Conservation (phyloP, 805 yeast species). For the Kazachstania africana region DNA sequence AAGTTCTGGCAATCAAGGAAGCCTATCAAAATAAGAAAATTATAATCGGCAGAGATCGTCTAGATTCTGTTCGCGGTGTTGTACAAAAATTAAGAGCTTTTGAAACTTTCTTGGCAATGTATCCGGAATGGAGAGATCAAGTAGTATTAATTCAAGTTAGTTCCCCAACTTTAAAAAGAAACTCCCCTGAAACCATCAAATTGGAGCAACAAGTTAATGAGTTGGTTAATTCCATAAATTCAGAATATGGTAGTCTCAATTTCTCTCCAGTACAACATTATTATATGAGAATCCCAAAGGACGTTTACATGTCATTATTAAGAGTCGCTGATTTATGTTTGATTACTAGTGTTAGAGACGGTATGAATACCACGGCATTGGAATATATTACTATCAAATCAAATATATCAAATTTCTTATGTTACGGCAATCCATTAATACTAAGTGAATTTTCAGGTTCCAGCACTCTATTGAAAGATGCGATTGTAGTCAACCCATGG, state of each 20-base stretch:
- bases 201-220: slow-evolving; percentile 77
- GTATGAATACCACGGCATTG: slow-evolving; percentile 89
- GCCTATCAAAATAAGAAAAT: slow-evolving; percentile 58
- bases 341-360: slow-evolving; percentile 86
- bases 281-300: slow-evolving; percentile 77
- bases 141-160: slow-evolving; percentile 89
- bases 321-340: slow-evolving; percentile 85
- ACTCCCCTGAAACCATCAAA: slow-evolving; percentile 36
- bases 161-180: slow-evolving; percentile 39
- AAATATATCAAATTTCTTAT: slow-evolving; percentile 22
- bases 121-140: slow-evolving; percentile 81
- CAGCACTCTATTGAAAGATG: slow-evolving; percentile 54
- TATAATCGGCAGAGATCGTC: slow-evolving; percentile 87
- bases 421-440: slow-evolving; percentile 55
- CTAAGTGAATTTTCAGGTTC: slow-evolving; percentile 92
- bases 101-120: slow-evolving; percentile 77
- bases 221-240: slow-evolving; percentile 69
- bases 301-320: slow-evolving; percentile 78
- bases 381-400: slow-evolving; percentile 87
- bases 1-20: slow-evolving; percentile 52
- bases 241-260: slow-evolving; percentile 71
- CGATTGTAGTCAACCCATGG: slow-evolving; percentile 91
- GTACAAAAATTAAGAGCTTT: slow-evolving; percentile 87
- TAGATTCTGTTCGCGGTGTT: slow-evolving; percentile 87
- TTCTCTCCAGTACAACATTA: slow-evolving; percentile 86